phyloP scores from a whole-genome alignment of 2,329 filamentous ascomycete species.

The Parascedosporium putredinis region DNA sequence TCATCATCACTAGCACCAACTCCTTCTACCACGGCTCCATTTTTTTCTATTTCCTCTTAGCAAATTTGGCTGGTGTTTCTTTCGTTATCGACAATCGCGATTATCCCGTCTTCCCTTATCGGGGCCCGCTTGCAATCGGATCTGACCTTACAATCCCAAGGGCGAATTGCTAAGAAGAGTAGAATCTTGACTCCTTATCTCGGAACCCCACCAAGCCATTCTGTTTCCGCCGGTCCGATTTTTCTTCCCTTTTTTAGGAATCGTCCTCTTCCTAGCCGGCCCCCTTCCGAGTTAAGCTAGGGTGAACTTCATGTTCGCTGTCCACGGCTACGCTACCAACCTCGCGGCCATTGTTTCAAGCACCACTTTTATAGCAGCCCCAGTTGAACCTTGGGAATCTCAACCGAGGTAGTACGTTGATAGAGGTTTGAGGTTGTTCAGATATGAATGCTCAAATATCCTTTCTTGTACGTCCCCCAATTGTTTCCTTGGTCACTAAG shows the following conservation, averaged over 20 bases:
- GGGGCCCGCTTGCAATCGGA: too few relatives aligned
- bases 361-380: background rate
- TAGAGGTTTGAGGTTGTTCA: background rate
- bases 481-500: too few relatives aligned
- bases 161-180: too few relatives aligned
- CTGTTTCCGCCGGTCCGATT: background rate
- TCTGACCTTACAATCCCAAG: too few relatives aligned
- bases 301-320: background rate
- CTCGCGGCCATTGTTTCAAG: background rate
- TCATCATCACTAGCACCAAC: too few relatives aligned
- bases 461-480: conserved; percentile 47
- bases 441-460: conserved; percentile 47
- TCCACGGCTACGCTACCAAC: background rate
- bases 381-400: too few relatives aligned
- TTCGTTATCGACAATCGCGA: too few relatives aligned
- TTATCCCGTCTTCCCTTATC: too few relatives aligned
- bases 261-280: background rate
- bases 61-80: too few relatives aligned
- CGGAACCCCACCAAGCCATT: background rate
- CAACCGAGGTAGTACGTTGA: too few relatives aligned
- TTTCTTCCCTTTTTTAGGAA: too few relatives aligned
- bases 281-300: background rate
- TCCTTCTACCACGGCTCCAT: background rate
- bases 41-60: background rate
- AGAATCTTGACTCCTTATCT: too few relatives aligned